Evolutionary conservation across 2,329 filamentous ascomycete genomes (phyloP).

Genomic region (Metarhizium sp.): DNA sequence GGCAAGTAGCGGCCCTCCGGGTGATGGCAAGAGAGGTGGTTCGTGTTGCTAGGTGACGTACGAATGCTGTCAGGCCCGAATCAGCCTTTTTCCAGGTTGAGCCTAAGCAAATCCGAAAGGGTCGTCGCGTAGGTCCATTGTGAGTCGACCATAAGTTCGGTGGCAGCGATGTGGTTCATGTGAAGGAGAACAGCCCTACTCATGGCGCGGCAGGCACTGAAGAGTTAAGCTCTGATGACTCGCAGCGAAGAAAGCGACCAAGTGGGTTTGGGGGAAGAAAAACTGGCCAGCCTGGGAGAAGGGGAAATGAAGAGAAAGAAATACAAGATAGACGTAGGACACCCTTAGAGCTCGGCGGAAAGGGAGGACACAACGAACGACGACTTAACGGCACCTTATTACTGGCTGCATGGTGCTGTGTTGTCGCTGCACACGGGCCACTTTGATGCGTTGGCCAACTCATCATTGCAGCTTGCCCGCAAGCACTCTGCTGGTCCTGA

Average conservation of each 20-base stretch:
- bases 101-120: background rate
- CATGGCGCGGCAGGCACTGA: background rate
- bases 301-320: background rate
- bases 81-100: background rate
- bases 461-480: conserved; percentile 31
- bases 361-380: conserved; percentile 5
- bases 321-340: background rate
- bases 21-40: background rate
- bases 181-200: background rate
- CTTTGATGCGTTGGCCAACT: conserved; percentile 33
- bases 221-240: background rate
- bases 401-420: conserved; percentile 5
- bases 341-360: conserved; percentile 1
- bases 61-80: background rate
- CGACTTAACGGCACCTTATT: background rate
- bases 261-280: background rate
- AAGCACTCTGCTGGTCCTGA: conserved; percentile 12
- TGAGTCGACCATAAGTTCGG: background rate
- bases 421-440: conserved; percentile 28
- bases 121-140: background rate
- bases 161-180: background rate
- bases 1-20: background rate
- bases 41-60: background rate
- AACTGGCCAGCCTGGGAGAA: background rate
- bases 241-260: background rate